phyloP scores from a whole-genome alignment of 2,329 filamentous ascomycete species.

The Pyricularia sp. region DNA sequence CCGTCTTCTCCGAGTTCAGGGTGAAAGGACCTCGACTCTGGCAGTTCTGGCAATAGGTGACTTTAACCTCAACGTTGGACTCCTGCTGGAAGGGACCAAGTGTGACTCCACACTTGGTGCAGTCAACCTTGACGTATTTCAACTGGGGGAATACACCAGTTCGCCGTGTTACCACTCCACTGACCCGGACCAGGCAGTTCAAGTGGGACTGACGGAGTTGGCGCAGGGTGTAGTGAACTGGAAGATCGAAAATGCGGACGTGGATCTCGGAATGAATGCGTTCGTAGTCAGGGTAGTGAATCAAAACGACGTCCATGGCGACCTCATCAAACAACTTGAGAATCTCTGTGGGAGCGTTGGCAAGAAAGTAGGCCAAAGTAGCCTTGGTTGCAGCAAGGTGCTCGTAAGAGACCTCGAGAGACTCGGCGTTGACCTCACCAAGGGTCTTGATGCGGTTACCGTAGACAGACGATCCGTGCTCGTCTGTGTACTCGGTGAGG shows the following conservation, averaged over 20 bases:
- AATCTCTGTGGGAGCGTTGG: constrained; percentile 90
- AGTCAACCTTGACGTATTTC: constrained; percentile 98
- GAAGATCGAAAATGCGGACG: constrained; percentile 88
- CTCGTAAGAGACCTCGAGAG: constrained; percentile 89
- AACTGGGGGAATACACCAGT: constrained; percentile 95
- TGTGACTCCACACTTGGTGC: constrained; percentile 80
- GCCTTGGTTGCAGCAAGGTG: constrained; percentile 85
- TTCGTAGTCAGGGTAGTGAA: constrained; percentile 96
- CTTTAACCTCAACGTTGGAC: constrained; percentile 89
- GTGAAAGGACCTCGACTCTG: constrained; percentile 92
- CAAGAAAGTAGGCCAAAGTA: constrained; percentile 87
- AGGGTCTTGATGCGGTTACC: constrained; percentile 86
- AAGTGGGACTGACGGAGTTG: constrained; percentile 91
- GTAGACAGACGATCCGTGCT: constrained; percentile 81
- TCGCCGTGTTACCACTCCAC: constrained; percentile 85
- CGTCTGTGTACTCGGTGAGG: constrained; percentile 88
- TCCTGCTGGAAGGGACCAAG: constrained; percentile 96
- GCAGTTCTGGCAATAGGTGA: constrained; percentile 92
- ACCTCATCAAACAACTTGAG: constrained; percentile 94
- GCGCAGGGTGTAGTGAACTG: constrained; percentile 86
- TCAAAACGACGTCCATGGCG: constrained; percentile 87
- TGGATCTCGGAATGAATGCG: constrained; percentile 97
- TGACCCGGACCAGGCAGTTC: constrained; percentile 89
- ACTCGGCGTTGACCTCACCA: constrained; percentile 95
- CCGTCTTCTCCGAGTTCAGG: constrained; percentile 91